These are phyloP conservation scores for Rosa multiflora DNA, from an alignment of 306 rosid species.

Conservation along the genomic window DNA sequence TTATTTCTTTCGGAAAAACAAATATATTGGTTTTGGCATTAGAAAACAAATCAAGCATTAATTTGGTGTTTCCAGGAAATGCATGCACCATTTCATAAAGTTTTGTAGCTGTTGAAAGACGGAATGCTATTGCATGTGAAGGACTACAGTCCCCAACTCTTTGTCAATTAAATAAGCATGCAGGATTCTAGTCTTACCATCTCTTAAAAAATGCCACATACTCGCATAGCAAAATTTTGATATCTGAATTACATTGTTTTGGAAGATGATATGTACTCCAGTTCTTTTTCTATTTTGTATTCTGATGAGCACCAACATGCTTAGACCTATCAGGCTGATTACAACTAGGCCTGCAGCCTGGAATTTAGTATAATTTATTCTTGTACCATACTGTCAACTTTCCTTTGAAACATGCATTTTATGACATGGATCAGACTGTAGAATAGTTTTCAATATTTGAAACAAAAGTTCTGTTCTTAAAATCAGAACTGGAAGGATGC, in stretches of 20 bases:
- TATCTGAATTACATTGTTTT: background rate
- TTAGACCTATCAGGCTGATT: no score
- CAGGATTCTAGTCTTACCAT: conserved; percentile 1
- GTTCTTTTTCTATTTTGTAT: background rate
- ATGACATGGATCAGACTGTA: background rate
- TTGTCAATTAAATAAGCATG: background rate
- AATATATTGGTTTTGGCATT: background rate
- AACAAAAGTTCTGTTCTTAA: background rate
- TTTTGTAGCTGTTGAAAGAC: background rate
- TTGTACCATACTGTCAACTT: background rate
- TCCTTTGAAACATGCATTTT: background rate
- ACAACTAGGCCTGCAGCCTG: background rate
- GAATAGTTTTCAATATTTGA: background rate
- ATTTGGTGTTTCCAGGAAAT: background rate
- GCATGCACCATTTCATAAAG: background rate
- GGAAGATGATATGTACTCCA: background rate
- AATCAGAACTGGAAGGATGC: background rate
- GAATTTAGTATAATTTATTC: background rate
- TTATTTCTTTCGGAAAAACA: background rate
- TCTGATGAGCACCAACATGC: background rate
- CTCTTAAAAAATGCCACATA: background rate
- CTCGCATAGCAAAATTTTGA: no score
- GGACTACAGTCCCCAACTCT: background rate
- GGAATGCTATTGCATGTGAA: background rate
- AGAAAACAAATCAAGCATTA: background rate